Evolutionary conservation across 2,329 filamentous ascomycete genomes (phyloP).

Genomic region (Sphaerostilbella broomeana): DNA sequence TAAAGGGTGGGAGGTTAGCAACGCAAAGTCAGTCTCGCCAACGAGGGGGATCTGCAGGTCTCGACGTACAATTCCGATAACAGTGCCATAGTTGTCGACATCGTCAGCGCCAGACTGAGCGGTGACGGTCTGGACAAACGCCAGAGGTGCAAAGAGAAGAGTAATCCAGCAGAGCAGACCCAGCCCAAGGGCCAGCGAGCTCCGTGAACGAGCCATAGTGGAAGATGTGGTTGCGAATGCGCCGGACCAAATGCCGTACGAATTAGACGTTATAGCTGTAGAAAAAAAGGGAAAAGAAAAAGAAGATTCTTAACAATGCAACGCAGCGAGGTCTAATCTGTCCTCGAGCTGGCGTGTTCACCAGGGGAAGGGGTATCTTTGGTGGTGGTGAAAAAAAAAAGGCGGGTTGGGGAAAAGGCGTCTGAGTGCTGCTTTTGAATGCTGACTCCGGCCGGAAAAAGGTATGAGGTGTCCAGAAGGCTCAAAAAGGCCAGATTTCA

Average conservation of each 20-base stretch:
- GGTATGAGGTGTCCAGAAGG: conserved; percentile 40
- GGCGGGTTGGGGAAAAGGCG: conserved; percentile 21
- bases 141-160: conserved; percentile 79
- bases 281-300: conserved; percentile 17
- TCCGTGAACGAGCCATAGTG: conserved; percentile 53
- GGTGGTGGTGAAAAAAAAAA: conserved; percentile 22
- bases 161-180: conserved; percentile 88
- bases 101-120: conserved; percentile 48
- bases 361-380: conserved; percentile 21
- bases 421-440: conserved; percentile 33
- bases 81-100: conserved; percentile 74
- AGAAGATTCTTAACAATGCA: conserved; percentile 21
- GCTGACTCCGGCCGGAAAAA: conserved; percentile 12
- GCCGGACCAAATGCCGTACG: conserved; percentile 13
- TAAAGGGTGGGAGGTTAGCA: conserved; percentile 20
- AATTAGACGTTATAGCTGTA: conserved; percentile 11
- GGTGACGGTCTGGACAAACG: conserved; percentile 71
- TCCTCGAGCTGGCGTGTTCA: conserved; percentile 28
- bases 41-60: conserved; percentile 4
- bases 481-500: conserved; percentile 46
- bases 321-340: conserved; percentile 22
- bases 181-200: conserved; percentile 70
- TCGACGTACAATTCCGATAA: conserved; percentile 76
- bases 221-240: conserved; percentile 18
- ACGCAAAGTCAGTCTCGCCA: no score